These are phyloP conservation scores for Polytrichum commune DNA, from an alignment of 225 moss, liverwort and hornwort species.

Conservation along the genomic window DNA sequence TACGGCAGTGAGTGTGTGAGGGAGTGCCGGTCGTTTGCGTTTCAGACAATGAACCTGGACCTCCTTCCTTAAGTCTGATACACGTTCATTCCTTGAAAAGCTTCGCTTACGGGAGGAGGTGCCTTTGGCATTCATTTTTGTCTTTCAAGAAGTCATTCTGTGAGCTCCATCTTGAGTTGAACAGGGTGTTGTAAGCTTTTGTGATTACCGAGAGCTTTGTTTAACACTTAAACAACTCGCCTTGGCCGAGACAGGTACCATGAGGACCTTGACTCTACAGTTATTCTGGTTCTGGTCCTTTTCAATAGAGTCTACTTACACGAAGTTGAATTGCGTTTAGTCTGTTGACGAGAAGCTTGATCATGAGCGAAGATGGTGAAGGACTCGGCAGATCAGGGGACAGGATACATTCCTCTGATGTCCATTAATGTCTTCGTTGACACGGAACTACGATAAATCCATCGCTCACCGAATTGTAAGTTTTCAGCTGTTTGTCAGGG, in stretches of 20 bases:
- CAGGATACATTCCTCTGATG: neutral
- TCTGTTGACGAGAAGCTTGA: neutral
- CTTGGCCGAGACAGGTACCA: neutral
- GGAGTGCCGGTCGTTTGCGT: constrained; percentile 9
- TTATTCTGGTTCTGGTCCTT: neutral
- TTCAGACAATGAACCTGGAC: constrained; percentile 13
- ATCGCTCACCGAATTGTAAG: too few species aligned
- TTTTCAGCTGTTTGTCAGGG: too few species aligned
- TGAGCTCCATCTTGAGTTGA: neutral
- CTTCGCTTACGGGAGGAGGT: neutral
- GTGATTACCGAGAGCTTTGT: neutral
- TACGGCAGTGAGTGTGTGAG: constrained; percentile 34
- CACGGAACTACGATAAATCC: too few species aligned
- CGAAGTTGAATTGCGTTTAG: constrained; percentile 2
- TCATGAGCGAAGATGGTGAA: too few species aligned
- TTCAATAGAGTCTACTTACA: too few species aligned
- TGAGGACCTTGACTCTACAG: neutral
- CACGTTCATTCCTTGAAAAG: neutral
- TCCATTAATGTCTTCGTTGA: too few species aligned
- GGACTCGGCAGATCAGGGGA: too few species aligned
- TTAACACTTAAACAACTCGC: neutral
- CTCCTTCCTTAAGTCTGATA: neutral
- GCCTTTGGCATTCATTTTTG: neutral
- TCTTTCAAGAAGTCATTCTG: neutral
- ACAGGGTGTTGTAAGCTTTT: neutral